Base-by-base conservation (phyloP, 2,329 filamentous ascomycete genomes). In the Ceratocystis colombiana region DNA sequence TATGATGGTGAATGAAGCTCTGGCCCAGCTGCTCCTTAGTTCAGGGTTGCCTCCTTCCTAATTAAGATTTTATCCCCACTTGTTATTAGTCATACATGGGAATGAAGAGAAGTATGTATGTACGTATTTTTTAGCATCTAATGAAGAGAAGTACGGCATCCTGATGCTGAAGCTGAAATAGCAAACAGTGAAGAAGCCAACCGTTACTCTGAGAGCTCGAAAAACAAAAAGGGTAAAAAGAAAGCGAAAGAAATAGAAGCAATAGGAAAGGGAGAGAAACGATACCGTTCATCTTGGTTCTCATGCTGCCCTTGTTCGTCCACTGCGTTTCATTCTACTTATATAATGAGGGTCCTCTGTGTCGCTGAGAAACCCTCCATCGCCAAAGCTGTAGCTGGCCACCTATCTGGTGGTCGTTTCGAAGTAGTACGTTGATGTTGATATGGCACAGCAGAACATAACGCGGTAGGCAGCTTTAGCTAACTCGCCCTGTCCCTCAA, bases 321-420 rank as follows among this genome's bases (percentile, higher is more conserved):
- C 25, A 15, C 53, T 20, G 17, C 17, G 25, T 30, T 28, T 15
- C 30, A 6, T 30, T 30, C 33, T 15, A 33, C n/a, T 15, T 57
- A 10, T 2, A 57, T 57, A 74, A 83, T 83, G 76, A 81, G 74
- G 71, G 77, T 83, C 48, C 74, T 83, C 12, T 83, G 81, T 70
- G 81, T 83, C 71, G 81, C 81, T 53, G 81, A 83, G 71, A 83
- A 99, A 81, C 91, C 91, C 45, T 96, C 93, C 53, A 96, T 99
- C 69, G 90, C 94, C 67, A 96, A 94, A 76, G 91, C 93, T 46
- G 93, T 99, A 62, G 90, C 94, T 48, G 84, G 86, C 67, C 93
- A 97, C 79, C 82, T 99, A 33, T 89, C 88, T 41, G 93, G 94
- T 62, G 89, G 90, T 61, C 78, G 79, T 20, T 80, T 86, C 67